Evolutionary conservation across 1,284 basidiomycete species (phyloP).

Genomic region (Ceratobasidium sp.): DNA sequence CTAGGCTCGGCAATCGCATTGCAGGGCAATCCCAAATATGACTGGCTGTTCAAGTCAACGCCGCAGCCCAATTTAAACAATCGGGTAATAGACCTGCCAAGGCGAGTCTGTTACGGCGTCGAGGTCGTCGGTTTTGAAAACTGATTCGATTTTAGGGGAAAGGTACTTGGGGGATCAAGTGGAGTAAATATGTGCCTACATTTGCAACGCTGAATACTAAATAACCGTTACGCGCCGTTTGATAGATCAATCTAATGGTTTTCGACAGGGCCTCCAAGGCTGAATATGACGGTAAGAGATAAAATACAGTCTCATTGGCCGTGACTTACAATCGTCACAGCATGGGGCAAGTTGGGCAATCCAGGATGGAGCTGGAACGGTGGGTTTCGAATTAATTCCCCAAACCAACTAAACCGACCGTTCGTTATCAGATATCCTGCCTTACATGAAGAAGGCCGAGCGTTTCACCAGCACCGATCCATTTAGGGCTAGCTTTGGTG

Average conservation of each 20-base stretch:
- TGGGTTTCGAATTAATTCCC: background rate
- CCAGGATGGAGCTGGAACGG: constrained; percentile 53
- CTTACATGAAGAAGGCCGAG: constrained; percentile 56
- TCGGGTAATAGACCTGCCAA: constrained; percentile 11
- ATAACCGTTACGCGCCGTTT: background rate
- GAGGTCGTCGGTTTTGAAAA: background rate
- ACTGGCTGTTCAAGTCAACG: constrained; percentile 46
- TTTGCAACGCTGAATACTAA: background rate
- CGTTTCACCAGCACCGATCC: constrained; percentile 48
- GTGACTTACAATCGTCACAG: too few relatives aligned
- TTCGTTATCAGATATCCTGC: constrained; percentile 47
- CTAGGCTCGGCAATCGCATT: constrained; percentile 16
- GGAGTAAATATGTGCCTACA: background rate
- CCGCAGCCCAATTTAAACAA: constrained; percentile 40
- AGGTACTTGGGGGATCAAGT: constrained; percentile 33
- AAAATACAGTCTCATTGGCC: too few relatives aligned
- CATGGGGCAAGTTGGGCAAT: constrained; percentile 35
- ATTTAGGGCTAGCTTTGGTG: constrained; percentile 46
- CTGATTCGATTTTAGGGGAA: constrained; percentile 15
- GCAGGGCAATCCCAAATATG: constrained; percentile 46
- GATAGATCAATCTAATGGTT: constrained; percentile 28
- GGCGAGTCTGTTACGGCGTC: background rate
- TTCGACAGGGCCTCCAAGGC: constrained; percentile 20
- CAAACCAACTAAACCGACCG: background rate
- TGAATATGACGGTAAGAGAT: constrained; percentile 32